phyloP scores from a whole-genome alignment of 441 rosid species.

The Gossypium lobatum region DNA sequence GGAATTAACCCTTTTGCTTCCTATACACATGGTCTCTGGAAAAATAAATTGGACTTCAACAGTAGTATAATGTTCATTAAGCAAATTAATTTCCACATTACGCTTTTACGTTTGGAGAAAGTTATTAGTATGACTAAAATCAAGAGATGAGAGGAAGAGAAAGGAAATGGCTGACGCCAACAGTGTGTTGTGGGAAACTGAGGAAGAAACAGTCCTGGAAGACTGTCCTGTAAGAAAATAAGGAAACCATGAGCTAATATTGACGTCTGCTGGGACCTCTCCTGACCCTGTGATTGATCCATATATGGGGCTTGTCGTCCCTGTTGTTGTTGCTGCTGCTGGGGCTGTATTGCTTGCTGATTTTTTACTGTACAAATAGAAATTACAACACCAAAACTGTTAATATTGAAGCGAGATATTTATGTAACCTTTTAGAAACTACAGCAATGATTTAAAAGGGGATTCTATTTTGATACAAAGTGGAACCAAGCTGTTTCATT shows the following conservation, averaged over 20 bases:
- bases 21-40: constrained; percentile 17
- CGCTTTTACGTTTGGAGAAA: background rate
- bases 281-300: constrained; percentile 9
- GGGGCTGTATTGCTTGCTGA: constrained; percentile 32
- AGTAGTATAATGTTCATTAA: background rate
- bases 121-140: constrained; percentile 6
- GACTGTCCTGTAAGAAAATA: constrained; percentile 34
- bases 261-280: background rate
- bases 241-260: constrained; percentile 34
- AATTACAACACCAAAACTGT: background rate
- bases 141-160: constrained; percentile 13
- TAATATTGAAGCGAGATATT: background rate
- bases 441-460: background rate
- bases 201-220: constrained; percentile 12
- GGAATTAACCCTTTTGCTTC: no score
- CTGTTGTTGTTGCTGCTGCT: background rate
- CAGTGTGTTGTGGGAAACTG: constrained; percentile 18
- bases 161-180: constrained; percentile 11
- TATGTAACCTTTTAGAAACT: background rate
- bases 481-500: background rate
- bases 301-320: background rate
- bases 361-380: constrained; percentile 30
- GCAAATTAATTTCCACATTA: background rate
- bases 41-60: constrained; percentile 21
- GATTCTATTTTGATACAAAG: background rate